A percentile compares a stretch with the other conserved stretches of the same genome.
Evolutionary conservation across 805 yeast genomes (phyloP).

Genomic region (Candida boidinii): DNA sequence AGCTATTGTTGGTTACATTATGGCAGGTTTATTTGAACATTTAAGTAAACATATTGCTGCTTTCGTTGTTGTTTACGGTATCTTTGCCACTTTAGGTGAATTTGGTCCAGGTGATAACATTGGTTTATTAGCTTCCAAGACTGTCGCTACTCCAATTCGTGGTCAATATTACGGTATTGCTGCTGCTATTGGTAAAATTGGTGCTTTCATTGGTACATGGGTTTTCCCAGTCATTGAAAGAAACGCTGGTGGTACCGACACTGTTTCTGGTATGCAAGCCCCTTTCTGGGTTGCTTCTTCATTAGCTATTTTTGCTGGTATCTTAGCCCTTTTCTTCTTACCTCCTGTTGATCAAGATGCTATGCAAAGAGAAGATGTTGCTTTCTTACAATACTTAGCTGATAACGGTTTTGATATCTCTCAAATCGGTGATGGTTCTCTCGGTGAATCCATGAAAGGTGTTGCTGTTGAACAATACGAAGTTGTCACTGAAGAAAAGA

Average conservation of each 20-base stretch:
- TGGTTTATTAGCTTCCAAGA: constrained; percentile 81
- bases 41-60: constrained; percentile 61
- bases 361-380: constrained; percentile 66
- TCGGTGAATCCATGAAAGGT: constrained; percentile 5
- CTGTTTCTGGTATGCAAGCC: constrained; percentile 52
- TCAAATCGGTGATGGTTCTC: constrained; percentile 37
- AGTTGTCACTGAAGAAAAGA: too few relatives aligned
- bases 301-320: constrained; percentile 64
- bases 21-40: constrained; percentile 62
- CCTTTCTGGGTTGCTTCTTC: constrained; percentile 81
- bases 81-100: constrained; percentile 82
- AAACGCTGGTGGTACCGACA: constrained; percentile 45
- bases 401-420: constrained; percentile 63
- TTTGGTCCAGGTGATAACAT: constrained; percentile 92
- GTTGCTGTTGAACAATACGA: too few relatives aligned
- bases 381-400: constrained; percentile 58
- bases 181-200: constrained; percentile 86
- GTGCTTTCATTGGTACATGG: constrained; percentile 88
- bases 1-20: constrained; percentile 70
- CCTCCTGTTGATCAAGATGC: constrained; percentile 84
- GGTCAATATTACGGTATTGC: constrained; percentile 89
- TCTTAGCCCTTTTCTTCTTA: constrained; percentile 58
- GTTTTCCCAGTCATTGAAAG: constrained; percentile 75
- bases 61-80: constrained; percentile 81
- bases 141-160: constrained; percentile 79